Percentiles rank a stretch among this genome's conserved stretches.
These are phyloP conservation scores for Prunus mume DNA, from an alignment of 306 rosid species.

Conservation along the genomic window DNA sequence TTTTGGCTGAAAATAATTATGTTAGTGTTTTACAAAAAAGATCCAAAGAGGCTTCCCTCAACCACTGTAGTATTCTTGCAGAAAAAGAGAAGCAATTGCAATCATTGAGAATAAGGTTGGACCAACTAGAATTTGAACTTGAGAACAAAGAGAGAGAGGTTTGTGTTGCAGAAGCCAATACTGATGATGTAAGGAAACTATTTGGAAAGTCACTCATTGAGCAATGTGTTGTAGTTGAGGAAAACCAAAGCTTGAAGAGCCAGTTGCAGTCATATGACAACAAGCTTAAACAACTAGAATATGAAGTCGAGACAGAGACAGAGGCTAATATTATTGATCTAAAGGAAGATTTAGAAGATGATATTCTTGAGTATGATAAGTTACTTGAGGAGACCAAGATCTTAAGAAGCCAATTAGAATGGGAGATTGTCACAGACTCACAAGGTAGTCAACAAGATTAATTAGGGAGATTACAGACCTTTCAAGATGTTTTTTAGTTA, in stretches of 20 bases:
- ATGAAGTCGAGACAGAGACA: background rate
- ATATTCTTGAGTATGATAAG: conserved; percentile 79
- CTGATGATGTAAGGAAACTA: conserved; percentile 66
- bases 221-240: conserved; percentile 19
- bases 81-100: background rate
- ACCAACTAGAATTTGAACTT: conserved; percentile 55
- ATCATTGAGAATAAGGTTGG: conserved; percentile 36
- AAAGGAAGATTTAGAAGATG: conserved; percentile 70
- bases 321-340: background rate
- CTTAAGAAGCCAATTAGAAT: conserved; percentile 57
- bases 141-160: conserved; percentile 47
- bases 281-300: background rate
- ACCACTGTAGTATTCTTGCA: background rate
- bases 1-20: background rate
- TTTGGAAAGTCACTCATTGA: conserved; percentile 80
- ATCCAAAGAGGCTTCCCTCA: background rate
- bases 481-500: background rate
- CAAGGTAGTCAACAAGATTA: background rate
- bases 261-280: background rate
- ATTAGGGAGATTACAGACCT: background rate
- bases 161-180: conserved; percentile 55
- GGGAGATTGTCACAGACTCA: conserved; percentile 35
- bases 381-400: conserved; percentile 78
- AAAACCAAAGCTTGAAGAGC: background rate
- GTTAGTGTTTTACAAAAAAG: background rate